Evolutionary conservation across 208 protist genomes (phyloP).

Genomic region (Trypanosomatidae sp.): DNA sequence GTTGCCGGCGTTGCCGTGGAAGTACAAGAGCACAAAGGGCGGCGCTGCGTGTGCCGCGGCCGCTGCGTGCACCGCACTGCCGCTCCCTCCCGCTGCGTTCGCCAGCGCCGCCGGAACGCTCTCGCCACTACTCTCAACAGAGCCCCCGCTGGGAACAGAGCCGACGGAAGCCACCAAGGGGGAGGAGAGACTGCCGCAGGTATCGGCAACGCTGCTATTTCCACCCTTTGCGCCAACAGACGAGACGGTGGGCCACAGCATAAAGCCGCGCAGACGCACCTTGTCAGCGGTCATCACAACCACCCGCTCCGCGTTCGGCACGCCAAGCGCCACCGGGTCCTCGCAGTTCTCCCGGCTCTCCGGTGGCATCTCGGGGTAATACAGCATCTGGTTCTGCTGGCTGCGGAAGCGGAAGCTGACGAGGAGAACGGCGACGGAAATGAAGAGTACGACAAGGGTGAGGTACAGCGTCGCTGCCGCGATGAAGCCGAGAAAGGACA

Average conservation of each 20-base stretch:
- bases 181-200: not conserved
- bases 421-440: conserved; percentile 19
- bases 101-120: too few species aligned
- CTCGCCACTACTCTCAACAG: too few species aligned
- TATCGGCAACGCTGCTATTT: not conserved
- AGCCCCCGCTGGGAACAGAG: too few species aligned
- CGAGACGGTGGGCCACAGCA: conserved; percentile 56
- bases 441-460: conserved; percentile 11
- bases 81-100: not conserved
- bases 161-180: not conserved
- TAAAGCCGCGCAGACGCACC: conserved; percentile 66
- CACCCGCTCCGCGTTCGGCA: conserved; percentile 61
- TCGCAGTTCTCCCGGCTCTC: conserved; percentile 59
- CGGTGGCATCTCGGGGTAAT: conserved; percentile 60
- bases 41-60: conserved; percentile 1
- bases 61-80: not conserved
- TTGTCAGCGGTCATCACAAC: conserved; percentile 66
- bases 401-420: conserved; percentile 29
- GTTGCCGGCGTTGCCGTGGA: conserved; percentile 93
- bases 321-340: conserved; percentile 47
- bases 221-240: conserved; percentile 7
- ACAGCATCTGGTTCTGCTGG: conserved; percentile 54
- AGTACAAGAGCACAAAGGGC: conserved; percentile 81
- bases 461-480: conserved; percentile 15
- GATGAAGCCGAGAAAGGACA: conserved; percentile 21